Evolutionary conservation across 305 asterid species (phyloP), one percentile per base, ranked within the genome.

Genomic region (Caryopteris hybrid): DNA sequence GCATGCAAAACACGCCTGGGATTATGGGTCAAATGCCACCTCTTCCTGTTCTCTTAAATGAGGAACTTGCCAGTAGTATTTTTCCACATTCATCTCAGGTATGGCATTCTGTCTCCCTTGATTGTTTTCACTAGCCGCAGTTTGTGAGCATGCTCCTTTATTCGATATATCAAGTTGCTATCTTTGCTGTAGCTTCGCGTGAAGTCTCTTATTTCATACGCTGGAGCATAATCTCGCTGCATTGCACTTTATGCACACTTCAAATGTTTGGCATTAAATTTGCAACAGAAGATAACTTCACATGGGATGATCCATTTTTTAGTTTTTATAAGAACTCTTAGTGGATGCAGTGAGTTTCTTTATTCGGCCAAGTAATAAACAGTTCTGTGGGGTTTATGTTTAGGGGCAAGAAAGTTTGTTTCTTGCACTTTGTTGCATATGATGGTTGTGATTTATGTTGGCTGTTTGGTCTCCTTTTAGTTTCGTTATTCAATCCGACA

Each of bases 1-100:
- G 97, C 73, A 86, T 90, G 94, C 79, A 82, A 74, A 83, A 76
- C 74, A 88, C 74, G 83, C 90, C 96, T 8, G 97, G 94, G 73
- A 77, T 86, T 47, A 87, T 88, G 86, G 83, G 91, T 78, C 91
- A 77, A 69, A 90, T 90, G 97, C 86, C 92, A n/a, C 97, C 94
- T 20, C 88, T 90, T 62, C 96, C 96, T 54, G 90, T 86, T 64
- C 68, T 65, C 74, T 68, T 88, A 66, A 80, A 90, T 52, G 95
- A 90, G 79, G 93, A 90, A 68, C 94, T 88, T 50, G 85, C 86
- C 8, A 76, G 75, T 83, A 80, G 86, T 74, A 74, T 86, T 50
- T 76, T 69, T 34, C 88, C 84, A 0, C 72, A 74, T 72, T 81
- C 89, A 71, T 64, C 83, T 74, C 96, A 88, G 96, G 96, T 88